Evolutionary conservation across 139 green algal genomes (phyloP).

Genomic region (Chlamydomonas sphaeroides): DNA sequence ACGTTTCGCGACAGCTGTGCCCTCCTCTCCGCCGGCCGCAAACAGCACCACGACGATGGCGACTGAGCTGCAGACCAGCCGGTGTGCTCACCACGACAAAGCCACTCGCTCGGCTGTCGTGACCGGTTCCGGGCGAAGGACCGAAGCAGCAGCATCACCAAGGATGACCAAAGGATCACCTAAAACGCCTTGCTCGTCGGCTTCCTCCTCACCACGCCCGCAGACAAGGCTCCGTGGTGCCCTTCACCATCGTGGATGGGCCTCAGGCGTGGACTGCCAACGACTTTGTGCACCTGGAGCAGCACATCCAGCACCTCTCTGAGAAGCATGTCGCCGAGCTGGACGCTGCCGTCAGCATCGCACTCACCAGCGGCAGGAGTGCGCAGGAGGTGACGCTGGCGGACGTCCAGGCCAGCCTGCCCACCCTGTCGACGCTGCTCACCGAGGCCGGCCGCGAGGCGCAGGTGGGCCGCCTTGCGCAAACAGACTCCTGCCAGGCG

Average conservation of each 20-base stretch:
- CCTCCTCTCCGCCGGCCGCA: too few relatives aligned
- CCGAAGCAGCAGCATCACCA: too few relatives aligned
- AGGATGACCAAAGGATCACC: too few relatives aligned
- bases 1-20: too few relatives aligned
- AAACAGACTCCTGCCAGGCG: too few relatives aligned
- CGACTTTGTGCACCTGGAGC: conserved; percentile 34
- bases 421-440: conserved; percentile 61
- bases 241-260: conserved; percentile 55
- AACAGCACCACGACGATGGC: too few relatives aligned
- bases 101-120: too few relatives aligned
- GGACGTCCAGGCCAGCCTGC: conserved; percentile 54
- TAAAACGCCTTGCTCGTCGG: too few relatives aligned
- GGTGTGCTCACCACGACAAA: too few relatives aligned
- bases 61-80: too few relatives aligned
- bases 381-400: conserved; percentile 36
- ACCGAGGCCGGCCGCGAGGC: conserved; percentile 46
- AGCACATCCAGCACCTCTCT: conserved; percentile 51
- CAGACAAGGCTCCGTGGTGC: conserved; percentile 50
- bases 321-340: conserved; percentile 52
- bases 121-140: too few relatives aligned
- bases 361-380: conserved; percentile 30
- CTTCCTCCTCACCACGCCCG: too few relatives aligned
- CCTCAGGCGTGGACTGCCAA: conserved; percentile 52
- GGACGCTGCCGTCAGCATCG: conserved; percentile 39
- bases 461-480: conserved; percentile 52